Evolutionary conservation across 2,329 filamentous ascomycete genomes (phyloP), one percentile per base, ranked within the genome.

Genomic region (Diaporthe ilicicola): DNA sequence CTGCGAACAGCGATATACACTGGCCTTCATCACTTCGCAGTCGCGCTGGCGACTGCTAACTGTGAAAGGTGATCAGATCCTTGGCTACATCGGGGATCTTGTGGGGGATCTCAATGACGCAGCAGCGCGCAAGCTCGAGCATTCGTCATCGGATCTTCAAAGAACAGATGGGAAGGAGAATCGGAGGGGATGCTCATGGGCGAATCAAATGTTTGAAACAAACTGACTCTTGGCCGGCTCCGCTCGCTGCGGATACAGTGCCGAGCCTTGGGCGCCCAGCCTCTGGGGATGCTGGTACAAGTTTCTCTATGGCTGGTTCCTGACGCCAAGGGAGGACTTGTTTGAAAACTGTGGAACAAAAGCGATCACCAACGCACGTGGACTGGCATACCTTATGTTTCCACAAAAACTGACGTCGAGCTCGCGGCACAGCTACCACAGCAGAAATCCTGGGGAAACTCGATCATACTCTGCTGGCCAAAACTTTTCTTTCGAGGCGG

Each of bases 211-310:
- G 50, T 13, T 19, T 64, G 29, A 50, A 50, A 64, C 59, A 37
- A 24, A 37, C 29, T 22, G 29, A 37, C 29, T 29, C 19, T 50
- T 50, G 42, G 15, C 12, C 59, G 8, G 13, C 44, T 64, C 59
- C 59, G 48, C 59, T 62, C 59, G n/a, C n/a, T n/a, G n/a, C n/a
- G 19, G 42, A 34, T 62, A 62, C 12, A 62, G 59, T 62, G 59
- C 59, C 59, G 59, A 64, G 59, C 42, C 59, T 64, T 29, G 13
- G 15, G 44, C 44, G 59, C 59, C 59, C 59, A 64, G 59, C 42
- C 44, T 50, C 44, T 37, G 9, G 59, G 44, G 44, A 17, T 4
- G 4, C 59, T 37, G 42, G n/a, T 19, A 37, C 13, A 15, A 27
- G 44, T 50, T 64, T 64, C 44, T 64, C 44, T 44, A 64, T 50